Evolutionary conservation across 352 stramenopile genomes (phyloP), one percentile per base, ranked within the genome.

Genomic region (Plasmopara muralis): DNA sequence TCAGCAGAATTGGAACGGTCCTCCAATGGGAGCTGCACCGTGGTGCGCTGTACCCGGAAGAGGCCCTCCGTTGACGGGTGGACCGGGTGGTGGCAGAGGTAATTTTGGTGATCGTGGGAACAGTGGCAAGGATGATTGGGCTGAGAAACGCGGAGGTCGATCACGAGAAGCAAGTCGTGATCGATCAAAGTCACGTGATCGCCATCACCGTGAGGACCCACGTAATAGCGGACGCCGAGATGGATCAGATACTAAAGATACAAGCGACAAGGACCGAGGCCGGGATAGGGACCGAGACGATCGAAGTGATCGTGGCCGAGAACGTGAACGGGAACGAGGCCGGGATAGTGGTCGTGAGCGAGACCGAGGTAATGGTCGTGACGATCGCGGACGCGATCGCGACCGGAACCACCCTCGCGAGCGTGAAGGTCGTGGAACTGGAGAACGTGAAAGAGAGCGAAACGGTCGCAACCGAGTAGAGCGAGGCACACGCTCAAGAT

Each of bases 21-120:
- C 71, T 13, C 72, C 73, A 16, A 68, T 68, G 51, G 64, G 64
- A 20, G 64, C 60, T 18, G 69, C 61, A 2, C 70, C 66, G 6
- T 87, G 77, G 72, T 57, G 57, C 8, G 58, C 65, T 43, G 71
- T 71, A 2, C 66, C 63, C 28, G 64, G 64, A 43, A 55, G 67
- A 59, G 71, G 75, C 9, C 54, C 60, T 38, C 65, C 74, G 8
- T 87, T 77, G 77, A 81, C 85, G 73, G 74, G 74, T 16, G 62
- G 64, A 9, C 53, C 59, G 10, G 58, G 57, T 31, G 71, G 66
- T 29, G 60, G 69, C 9, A 63, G 74, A 38, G 66, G 72, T 38
- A 55, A 70, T 30, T 62, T 67, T 13, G 69, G 65, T 31, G 74
- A 83, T 18, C 66, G 67, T n/a, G 66, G 63, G 5, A 59, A 60